Conservation (phyloP, 2,329 filamentous ascomycete genomes). For the Beauveria sp. region DNA sequence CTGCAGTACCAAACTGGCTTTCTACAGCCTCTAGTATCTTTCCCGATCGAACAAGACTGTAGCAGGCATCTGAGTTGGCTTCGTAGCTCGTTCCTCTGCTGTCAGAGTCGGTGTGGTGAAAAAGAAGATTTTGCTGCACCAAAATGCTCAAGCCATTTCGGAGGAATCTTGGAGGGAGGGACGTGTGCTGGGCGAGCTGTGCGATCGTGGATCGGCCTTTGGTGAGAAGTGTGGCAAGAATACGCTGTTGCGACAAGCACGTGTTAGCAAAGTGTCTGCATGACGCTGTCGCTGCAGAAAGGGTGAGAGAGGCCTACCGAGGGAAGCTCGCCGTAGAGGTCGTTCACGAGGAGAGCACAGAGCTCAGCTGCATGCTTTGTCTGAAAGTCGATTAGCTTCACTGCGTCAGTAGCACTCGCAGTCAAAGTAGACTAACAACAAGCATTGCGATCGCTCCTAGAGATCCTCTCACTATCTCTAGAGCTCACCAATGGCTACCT, state of each 20-base stretch:
- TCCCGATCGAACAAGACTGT: slow-evolving; percentile 72
- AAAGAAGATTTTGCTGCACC: slow-evolving; percentile 81
- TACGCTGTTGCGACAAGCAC: slow-evolving; percentile 51
- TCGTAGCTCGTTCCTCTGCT: slow-evolving; percentile 69
- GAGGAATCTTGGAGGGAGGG: slow-evolving; percentile 65
- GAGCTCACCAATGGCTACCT: slow-evolving; percentile 67
- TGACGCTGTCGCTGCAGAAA: neutral
- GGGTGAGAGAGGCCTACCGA: slow-evolving; percentile 54
- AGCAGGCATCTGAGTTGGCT: slow-evolving; percentile 71
- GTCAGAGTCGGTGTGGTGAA: slow-evolving; percentile 59
- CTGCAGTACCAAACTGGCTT: slow-evolving; percentile 64
- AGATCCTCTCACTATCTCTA: slow-evolving; percentile 73
- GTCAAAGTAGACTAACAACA: slow-evolving; percentile 35
- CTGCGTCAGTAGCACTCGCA: slow-evolving; percentile 8
- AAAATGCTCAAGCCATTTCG: slow-evolving; percentile 77
- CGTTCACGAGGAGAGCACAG: slow-evolving; percentile 80
- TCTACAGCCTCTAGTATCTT: slow-evolving; percentile 74
- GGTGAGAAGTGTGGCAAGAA: slow-evolving; percentile 70
- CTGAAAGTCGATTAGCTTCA: slow-evolving; percentile 28
- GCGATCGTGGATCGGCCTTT: slow-evolving; percentile 68
- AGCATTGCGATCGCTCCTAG: slow-evolving; percentile 59
- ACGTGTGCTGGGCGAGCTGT: slow-evolving; percentile 63
- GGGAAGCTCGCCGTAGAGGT: slow-evolving; percentile 84
- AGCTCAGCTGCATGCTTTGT: slow-evolving; percentile 76
- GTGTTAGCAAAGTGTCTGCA: neutral